Percentiles rank a stretch among this genome's conserved stretches.
Conservation (phyloP, 2,329 filamentous ascomycete species). For the Intubia oerlemansii region DNA sequence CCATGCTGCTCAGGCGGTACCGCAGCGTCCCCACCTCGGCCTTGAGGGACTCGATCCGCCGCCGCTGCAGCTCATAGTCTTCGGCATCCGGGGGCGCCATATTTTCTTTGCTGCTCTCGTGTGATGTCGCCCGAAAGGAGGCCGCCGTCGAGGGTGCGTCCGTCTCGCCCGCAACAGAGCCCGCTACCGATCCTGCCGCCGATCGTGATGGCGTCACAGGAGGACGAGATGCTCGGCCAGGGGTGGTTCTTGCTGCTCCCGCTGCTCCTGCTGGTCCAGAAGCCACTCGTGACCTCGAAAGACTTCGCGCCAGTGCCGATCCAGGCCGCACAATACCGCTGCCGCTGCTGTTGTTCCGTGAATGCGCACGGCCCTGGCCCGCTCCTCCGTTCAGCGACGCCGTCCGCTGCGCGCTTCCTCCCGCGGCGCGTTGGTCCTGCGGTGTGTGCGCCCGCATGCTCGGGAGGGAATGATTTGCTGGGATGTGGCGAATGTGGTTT, state of each 20-base stretch:
- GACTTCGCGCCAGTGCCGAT: too few species aligned
- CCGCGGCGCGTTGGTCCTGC: constrained; percentile 9
- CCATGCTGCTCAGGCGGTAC: constrained; percentile 71
- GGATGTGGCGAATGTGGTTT: too few species aligned
- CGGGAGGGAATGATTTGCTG: too few species aligned
- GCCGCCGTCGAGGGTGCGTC: constrained; percentile 1
- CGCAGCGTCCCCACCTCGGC: constrained; percentile 73
- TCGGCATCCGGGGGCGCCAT: constrained; percentile 35
- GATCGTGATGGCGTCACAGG: too few species aligned
- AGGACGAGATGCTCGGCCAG: constrained; percentile 10
- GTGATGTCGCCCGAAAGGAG: constrained; percentile 20
- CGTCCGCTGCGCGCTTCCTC: too few species aligned
- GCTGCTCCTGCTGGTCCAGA: constrained; percentile 4
- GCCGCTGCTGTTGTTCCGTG: constrained; percentile 8
- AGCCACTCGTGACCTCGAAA: too few species aligned
- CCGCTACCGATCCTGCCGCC: too few species aligned
- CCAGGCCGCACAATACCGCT: too few species aligned
- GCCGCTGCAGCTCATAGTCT: constrained; percentile 34
- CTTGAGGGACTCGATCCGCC: constrained; percentile 55
- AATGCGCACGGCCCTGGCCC: constrained; percentile 7
- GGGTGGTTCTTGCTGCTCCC: constrained; percentile 3
- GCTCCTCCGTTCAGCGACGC: too few species aligned
- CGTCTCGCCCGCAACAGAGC: too few species aligned
- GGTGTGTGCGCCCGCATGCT: too few species aligned
- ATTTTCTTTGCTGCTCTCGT: constrained; percentile 38